Evolutionary conservation across 202 grass and related monocot genomes (phyloP).

Genomic region (Miscanthus sacchariflorus): DNA sequence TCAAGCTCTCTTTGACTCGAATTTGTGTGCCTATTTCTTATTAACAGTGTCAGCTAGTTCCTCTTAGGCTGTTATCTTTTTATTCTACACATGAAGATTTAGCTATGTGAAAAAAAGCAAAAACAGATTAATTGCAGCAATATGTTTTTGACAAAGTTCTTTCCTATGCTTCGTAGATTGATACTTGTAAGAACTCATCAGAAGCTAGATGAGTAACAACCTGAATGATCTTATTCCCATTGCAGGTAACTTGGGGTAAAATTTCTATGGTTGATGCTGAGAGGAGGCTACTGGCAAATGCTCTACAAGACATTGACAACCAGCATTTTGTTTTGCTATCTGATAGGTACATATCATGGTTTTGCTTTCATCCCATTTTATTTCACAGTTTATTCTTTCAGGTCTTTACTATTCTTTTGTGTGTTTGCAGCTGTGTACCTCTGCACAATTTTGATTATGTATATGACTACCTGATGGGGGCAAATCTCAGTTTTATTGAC

Average conservation of each 20-base stretch:
- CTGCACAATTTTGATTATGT: conserved; percentile 79
- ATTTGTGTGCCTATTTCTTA: background rate
- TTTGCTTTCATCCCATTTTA: conserved; percentile 33
- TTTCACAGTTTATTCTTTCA: conserved; percentile 19
- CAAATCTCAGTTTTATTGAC: conserved; percentile 81
- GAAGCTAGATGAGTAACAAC: conserved; percentile 21
- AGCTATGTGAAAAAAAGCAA: background rate
- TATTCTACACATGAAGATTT: background rate
- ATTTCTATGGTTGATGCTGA: conserved; percentile 85
- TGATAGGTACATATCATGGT: conserved; percentile 52
- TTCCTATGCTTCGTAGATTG: background rate
- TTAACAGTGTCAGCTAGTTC: background rate
- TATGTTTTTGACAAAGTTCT: conserved; percentile 18
- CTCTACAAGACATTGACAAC: conserved; percentile 68
- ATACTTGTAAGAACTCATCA: background rate
- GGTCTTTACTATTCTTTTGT: conserved; percentile 27
- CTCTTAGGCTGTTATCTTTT: background rate
- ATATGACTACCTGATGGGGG: conserved; percentile 71
- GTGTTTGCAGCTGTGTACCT: conserved; percentile 69
- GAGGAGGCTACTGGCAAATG: conserved; percentile 68
- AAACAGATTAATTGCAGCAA: conserved; percentile 31
- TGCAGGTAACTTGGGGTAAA: conserved; percentile 66
- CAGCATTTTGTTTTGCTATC: conserved; percentile 89
- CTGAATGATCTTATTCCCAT: background rate
- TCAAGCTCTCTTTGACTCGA: background rate